phyloP scores from a whole-genome alignment of 441 rosid species.

The Dalechampia spathulata region DNA sequence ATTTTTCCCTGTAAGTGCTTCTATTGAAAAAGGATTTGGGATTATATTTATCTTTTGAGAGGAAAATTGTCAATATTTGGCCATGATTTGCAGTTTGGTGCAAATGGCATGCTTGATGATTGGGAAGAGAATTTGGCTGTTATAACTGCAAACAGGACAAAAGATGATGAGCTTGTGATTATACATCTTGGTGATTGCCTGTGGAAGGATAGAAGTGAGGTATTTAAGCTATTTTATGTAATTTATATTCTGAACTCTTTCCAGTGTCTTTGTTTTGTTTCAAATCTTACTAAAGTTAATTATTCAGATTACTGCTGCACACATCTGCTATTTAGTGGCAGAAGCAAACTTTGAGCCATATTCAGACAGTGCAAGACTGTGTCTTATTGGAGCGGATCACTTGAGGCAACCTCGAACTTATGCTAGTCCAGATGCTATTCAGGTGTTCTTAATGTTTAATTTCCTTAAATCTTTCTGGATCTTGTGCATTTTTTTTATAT shows the following conservation, averaged over 20 bases:
- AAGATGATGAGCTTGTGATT: conserved; percentile 92
- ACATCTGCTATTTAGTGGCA: conserved; percentile 89
- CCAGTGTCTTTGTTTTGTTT: conserved; percentile 5
- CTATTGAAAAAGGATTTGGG: background rate
- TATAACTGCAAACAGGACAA: conserved; percentile 93
- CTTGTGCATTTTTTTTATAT: background rate
- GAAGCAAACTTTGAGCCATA: conserved; percentile 93
- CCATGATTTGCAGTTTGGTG: conserved; percentile 41
- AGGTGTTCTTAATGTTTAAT: no score
- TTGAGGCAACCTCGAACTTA: conserved; percentile 90
- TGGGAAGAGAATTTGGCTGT: conserved; percentile 99
- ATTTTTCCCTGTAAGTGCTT: background rate
- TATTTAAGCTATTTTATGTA: conserved; percentile 24
- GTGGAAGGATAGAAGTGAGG: conserved; percentile 98
- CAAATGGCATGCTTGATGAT: conserved; percentile 82
- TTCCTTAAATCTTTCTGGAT: no score
- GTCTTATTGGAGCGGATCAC: conserved; percentile 96
- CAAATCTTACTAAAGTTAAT: conserved; percentile 20
- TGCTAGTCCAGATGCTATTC: conserved; percentile 90
- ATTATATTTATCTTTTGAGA: background rate
- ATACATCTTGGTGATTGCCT: conserved; percentile 96
- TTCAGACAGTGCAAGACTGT: conserved; percentile 88
- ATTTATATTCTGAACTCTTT: conserved; percentile 3
- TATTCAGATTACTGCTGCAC: conserved; percentile 84
- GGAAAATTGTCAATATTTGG: conserved; percentile 7